phyloP scores from a whole-genome alignment of 2,329 filamentous ascomycete genomes.

The Calonectria honghensis region DNA sequence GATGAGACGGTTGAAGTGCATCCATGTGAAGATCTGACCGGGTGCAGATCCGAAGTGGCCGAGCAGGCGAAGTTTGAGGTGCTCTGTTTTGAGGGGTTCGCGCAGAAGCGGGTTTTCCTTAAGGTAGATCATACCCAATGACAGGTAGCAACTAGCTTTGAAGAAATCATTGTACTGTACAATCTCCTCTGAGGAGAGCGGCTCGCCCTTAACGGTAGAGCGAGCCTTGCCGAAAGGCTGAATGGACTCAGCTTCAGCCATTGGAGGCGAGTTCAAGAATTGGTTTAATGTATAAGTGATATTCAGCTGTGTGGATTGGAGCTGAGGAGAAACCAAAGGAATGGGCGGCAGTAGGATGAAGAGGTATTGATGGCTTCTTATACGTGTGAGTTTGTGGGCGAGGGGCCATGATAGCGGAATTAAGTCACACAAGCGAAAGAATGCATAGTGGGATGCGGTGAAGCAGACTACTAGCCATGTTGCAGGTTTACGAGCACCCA shows the following conservation, averaged over 20 bases:
- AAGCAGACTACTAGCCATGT: conserved; percentile 43
- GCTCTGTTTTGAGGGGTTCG: conserved; percentile 80
- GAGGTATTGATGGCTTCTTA: conserved; percentile 50
- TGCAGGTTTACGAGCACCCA: conserved; percentile 47
- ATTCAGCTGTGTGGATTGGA: conserved; percentile 51
- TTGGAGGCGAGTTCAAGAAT: conserved; percentile 49
- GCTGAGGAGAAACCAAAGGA: conserved; percentile 49
- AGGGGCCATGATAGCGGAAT: conserved; percentile 39
- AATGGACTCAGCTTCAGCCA: conserved; percentile 72
- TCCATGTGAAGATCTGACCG: conserved; percentile 88
- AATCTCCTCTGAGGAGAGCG: conserved; percentile 79
- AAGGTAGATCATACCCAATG: conserved; percentile 88
- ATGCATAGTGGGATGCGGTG: conserved; percentile 49
- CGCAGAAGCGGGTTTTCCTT: conserved; percentile 82
- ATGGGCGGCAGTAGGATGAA: conserved; percentile 25
- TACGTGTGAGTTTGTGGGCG: conserved; percentile 40
- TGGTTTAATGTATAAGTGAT: conserved; percentile 35
- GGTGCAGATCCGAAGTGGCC: conserved; percentile 88
- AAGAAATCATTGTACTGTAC: conserved; percentile 83
- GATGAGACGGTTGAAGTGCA: conserved; percentile 88
- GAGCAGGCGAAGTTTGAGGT: conserved; percentile 83
- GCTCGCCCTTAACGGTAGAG: conserved; percentile 77
- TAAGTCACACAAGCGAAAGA: conserved; percentile 42
- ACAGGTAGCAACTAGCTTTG: conserved; percentile 83
- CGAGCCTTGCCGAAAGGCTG: conserved; percentile 79